phyloP scores from a whole-genome alignment of 805 yeast species.

The Debaryomyces prosopidis region DNA sequence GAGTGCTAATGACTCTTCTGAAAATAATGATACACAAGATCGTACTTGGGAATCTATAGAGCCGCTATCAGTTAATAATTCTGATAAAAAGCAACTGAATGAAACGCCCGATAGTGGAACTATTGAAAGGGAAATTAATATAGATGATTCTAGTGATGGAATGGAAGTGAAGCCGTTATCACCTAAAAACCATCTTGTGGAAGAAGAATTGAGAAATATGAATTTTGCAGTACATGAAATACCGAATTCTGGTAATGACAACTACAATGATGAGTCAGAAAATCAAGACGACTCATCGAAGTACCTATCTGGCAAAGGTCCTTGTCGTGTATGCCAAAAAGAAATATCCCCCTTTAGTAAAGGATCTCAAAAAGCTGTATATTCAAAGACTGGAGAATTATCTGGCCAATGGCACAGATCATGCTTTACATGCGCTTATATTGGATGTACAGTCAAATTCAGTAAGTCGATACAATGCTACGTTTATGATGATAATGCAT shows the following conservation, averaged over 20 bases:
- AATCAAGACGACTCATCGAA: neutral
- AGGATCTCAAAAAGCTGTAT: conserved; percentile 59
- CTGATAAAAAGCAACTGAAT: neutral
- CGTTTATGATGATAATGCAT: conserved; percentile 76
- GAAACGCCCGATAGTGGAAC: neutral
- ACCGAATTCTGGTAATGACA: neutral
- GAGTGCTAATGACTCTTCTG: neutral
- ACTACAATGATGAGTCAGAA: too few species aligned
- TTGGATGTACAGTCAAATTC: conserved; percentile 56
- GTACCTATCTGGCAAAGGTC: conserved; percentile 67
- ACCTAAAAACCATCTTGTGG: conserved; percentile 33
- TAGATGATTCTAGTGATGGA: neutral
- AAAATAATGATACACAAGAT: neutral
- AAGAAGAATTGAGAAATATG: conserved; percentile 30
- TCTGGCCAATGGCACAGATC: conserved; percentile 93
- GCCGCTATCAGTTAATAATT: neutral
- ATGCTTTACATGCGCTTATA: conserved; percentile 71
- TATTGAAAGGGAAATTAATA: neutral
- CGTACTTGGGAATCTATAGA: neutral
- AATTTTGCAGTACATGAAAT: conserved; percentile 16
- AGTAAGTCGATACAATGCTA: conserved; percentile 67
- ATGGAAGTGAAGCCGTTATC: conserved; percentile 29
- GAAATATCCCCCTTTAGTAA: conserved; percentile 45
- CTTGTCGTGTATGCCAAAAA: conserved; percentile 72
- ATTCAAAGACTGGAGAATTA: conserved; percentile 80